These are phyloP conservation scores for Diplogelasinospora grovesii DNA, from an alignment of 495 filamentous ascomycete genomes.

Conservation along the genomic window DNA sequence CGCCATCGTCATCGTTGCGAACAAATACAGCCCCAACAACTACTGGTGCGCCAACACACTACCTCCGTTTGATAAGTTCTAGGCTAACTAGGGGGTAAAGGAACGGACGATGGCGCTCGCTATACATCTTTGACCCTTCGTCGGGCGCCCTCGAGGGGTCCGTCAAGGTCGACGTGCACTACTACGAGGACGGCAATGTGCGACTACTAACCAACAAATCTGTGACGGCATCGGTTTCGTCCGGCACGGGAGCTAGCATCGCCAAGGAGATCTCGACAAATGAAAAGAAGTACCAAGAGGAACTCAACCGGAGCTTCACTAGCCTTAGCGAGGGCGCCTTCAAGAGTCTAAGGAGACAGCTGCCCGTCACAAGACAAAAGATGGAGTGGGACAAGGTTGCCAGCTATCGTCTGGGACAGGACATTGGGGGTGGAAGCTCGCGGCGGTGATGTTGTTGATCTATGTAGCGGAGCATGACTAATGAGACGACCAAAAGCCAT, in stretches of 20 bases:
- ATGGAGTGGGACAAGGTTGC: constrained; percentile 99
- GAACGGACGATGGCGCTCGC: constrained; percentile 93
- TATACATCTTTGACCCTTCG: constrained; percentile 69
- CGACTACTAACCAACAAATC: constrained; percentile 80
- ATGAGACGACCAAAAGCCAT: too few relatives aligned
- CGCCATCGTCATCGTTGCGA: constrained; percentile 79
- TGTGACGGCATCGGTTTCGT: constrained; percentile 50
- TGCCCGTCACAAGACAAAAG: constrained; percentile 96
- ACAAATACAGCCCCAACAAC: constrained; percentile 96
- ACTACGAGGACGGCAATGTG: constrained; percentile 99
- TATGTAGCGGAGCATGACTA: neutral
- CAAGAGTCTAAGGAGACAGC: constrained; percentile 83
- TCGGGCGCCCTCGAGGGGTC: constrained; percentile 55
- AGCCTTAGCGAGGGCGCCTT: constrained; percentile 88
- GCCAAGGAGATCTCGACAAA: constrained; percentile 64
- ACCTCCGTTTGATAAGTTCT: too few relatives aligned
- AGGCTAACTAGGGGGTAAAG: constrained; percentile 36
- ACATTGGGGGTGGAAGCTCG: constrained; percentile 53
- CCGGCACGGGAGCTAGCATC: constrained; percentile 59
- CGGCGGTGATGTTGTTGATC: too few relatives aligned
- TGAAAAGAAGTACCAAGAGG: constrained; percentile 94
- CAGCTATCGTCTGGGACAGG: constrained; percentile 80
- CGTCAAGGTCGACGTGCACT: constrained; percentile 88
- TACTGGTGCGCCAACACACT: constrained; percentile 74
- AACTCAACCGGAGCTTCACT: constrained; percentile 84